A percentile compares a stretch with the other conserved stretches of the same genome.
These are phyloP conservation scores for Saturnispora serradocipensis DNA, from an alignment of 805 yeast genomes.

Conservation along the genomic window DNA sequence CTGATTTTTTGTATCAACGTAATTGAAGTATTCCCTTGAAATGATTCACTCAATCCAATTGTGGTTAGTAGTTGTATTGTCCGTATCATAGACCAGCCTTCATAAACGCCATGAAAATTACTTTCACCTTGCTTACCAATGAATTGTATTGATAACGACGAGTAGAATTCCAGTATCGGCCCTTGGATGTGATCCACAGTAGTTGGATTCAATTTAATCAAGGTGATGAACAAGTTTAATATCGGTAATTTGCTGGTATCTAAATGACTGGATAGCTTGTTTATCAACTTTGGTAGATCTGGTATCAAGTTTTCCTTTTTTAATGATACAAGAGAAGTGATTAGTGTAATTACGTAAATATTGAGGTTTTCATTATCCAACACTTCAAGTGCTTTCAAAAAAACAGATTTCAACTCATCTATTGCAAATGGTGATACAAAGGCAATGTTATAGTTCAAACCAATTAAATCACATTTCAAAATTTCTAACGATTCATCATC, in stretches of 20 bases:
- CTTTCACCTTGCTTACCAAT: not conserved
- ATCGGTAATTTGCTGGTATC: not conserved
- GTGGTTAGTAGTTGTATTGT: not conserved
- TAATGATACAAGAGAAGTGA: not conserved
- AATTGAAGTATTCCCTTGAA: not conserved
- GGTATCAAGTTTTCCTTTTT: not conserved
- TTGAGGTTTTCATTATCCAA: not conserved
- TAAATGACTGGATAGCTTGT: not conserved
- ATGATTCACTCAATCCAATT: not conserved
- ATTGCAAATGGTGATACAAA: not conserved
- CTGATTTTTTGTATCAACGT: not conserved
- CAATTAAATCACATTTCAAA: not conserved
- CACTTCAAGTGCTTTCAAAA: not conserved
- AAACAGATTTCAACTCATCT: not conserved
- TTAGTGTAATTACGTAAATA: not conserved
- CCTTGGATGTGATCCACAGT: not conserved
- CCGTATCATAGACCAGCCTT: slow-evolving; percentile 1
- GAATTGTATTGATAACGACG: not conserved
- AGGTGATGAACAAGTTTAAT: not conserved
- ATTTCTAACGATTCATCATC: not conserved
- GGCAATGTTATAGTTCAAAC: not conserved
- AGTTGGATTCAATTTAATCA: not conserved
- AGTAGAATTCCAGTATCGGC: slow-evolving; percentile 1
- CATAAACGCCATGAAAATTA: slow-evolving; percentile 1
- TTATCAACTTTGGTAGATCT: not conserved